Evolutionary conservation across 805 yeast genomes (phyloP).

Genomic region (Schizosaccharomyces octosporus): DNA sequence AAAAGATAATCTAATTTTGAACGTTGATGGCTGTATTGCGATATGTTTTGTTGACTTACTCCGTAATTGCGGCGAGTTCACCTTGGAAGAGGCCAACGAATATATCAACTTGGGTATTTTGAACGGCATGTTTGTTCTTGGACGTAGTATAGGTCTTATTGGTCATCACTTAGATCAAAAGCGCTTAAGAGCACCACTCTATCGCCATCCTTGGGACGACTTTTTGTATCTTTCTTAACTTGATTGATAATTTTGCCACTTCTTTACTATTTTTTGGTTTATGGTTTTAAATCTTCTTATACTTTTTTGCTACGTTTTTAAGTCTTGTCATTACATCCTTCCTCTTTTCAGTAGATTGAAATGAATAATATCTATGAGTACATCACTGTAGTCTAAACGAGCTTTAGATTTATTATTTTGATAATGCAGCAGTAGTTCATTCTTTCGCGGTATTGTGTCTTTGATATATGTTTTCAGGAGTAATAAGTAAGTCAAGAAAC

Average conservation of each 20-base stretch:
- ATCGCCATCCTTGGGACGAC: conserved; percentile 26
- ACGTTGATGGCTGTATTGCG: conserved; percentile 24
- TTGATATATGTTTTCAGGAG: neutral
- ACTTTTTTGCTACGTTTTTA: neutral
- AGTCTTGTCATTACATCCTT: no score
- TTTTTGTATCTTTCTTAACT: conserved; percentile 15
- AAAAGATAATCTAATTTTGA: conserved; percentile 23
- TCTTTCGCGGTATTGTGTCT: neutral
- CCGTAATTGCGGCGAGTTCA: conserved; percentile 22
- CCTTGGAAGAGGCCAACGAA: conserved; percentile 22
- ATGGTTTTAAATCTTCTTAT: neutral
- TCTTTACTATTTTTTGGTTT: neutral
- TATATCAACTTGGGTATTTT: conserved; percentile 23
- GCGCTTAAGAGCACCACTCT: conserved; percentile 22
- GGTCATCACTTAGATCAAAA: conserved; percentile 24
- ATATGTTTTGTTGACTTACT: conserved; percentile 21
- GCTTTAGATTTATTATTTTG: neutral
- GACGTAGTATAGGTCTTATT: conserved; percentile 23
- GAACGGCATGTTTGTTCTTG: conserved; percentile 22
- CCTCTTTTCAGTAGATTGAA: no score
- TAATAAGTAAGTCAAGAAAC: neutral
- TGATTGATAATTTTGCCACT: neutral
- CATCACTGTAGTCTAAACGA: no score
- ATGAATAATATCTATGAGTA: no score
- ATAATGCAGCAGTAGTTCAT: neutral